Evolutionary conservation across 2,329 filamentous ascomycete species (phyloP).

Genomic region (Fusarium caatingaense): DNA sequence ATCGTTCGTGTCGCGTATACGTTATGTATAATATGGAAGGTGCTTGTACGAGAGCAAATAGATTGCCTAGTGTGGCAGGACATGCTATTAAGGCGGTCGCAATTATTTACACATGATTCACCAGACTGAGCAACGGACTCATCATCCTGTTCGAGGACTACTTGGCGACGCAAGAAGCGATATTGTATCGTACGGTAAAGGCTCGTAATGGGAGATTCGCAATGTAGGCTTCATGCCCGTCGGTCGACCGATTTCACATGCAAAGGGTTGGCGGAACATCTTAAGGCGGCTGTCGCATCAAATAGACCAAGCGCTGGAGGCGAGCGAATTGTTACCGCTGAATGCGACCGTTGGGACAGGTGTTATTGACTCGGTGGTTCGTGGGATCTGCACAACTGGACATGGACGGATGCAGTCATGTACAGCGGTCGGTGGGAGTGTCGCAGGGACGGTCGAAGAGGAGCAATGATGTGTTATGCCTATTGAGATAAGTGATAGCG

Average conservation of each 20-base stretch:
- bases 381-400: too few relatives aligned
- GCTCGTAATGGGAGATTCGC: neutral
- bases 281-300: neutral
- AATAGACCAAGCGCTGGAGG: neutral
- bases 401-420: too few relatives aligned
- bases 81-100: too few relatives aligned
- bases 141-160: accelerated
- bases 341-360: neutral
- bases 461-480: neutral
- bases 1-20: neutral
- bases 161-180: too few relatives aligned
- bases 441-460: neutral
- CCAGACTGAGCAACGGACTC: accelerated
- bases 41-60: neutral
- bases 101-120: neutral
- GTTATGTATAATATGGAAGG: neutral
- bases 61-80: too few relatives aligned
- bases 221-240: neutral
- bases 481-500: neutral
- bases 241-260: too few relatives aligned
- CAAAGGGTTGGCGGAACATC: too few relatives aligned
- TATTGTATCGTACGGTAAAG: neutral
- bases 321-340: accelerated
- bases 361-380: too few relatives aligned
- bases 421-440: neutral